phyloP scores from a whole-genome alignment of 257 asterid genomes.

The Fraxinus anomala region DNA sequence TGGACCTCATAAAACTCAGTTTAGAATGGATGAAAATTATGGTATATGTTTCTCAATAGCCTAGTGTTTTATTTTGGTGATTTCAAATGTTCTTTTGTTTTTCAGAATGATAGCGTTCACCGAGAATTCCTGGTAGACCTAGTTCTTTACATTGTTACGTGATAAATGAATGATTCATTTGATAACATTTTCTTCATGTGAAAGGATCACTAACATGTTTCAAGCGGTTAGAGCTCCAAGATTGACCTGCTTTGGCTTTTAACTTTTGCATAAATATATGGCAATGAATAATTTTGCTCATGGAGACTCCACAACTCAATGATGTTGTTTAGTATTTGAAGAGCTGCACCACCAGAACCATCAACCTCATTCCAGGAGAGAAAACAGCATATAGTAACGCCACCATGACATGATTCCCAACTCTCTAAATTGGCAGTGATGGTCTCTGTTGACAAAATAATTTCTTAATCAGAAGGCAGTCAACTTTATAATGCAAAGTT shows the following conservation, averaged over 20 bases:
- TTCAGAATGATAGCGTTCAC: not conserved
- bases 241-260: slow-evolving; percentile 3
- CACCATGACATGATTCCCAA: not conserved
- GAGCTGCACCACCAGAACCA: not conserved
- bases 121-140: not conserved
- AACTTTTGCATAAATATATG: not conserved
- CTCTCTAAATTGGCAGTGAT: not conserved
- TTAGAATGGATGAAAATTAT: slow-evolving; percentile 88
- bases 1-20: slow-evolving; percentile 94
- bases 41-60: slow-evolving; percentile 45
- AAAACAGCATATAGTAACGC: not conserved
- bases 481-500: not conserved
- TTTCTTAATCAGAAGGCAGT: not conserved
- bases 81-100: not conserved
- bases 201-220: not conserved
- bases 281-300: not conserved
- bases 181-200: not conserved
- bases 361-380: not conserved
- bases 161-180: not conserved
- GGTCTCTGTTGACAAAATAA: not conserved
- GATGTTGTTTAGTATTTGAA: not conserved
- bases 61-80: not conserved
- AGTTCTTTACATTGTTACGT: not conserved
- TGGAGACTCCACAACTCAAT: not conserved
- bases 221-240: not conserved